Percentiles rank a stretch among this genome's conserved stretches.
Conservation (phyloP, 257 asterid species). For the Fraxinus americana region DNA sequence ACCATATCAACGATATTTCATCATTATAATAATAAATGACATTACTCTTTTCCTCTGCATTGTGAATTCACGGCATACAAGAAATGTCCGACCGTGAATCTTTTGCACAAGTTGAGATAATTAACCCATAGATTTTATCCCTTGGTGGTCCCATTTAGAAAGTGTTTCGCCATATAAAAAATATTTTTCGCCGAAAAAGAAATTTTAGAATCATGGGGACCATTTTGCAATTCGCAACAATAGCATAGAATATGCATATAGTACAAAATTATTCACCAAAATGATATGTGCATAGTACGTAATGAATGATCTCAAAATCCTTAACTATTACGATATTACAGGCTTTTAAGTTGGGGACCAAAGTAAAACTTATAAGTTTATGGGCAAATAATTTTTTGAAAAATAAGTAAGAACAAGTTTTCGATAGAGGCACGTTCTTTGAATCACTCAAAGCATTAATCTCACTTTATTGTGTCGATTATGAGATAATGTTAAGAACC, state of each 20-base stretch:
- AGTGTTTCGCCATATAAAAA: conserved; percentile 8
- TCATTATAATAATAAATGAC: no score
- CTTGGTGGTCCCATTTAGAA: conserved; percentile 41
- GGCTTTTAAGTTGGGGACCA: conserved; percentile 50
- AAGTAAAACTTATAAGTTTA: conserved; percentile 10
- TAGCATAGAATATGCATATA: background rate
- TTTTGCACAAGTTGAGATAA: background rate
- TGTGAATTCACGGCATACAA: background rate
- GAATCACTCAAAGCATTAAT: conserved; percentile 24
- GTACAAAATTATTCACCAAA: background rate
- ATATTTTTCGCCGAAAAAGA: conserved; percentile 10
- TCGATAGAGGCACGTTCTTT: conserved; percentile 23
- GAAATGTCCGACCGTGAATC: background rate
- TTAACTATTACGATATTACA: conserved; percentile 26
- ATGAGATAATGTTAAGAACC: conserved; percentile 18
- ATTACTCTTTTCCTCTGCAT: background rate
- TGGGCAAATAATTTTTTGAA: background rate
- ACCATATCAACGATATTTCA: no score
- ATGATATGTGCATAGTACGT: conserved; percentile 25
- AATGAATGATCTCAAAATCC: conserved; percentile 25
- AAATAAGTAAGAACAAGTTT: background rate
- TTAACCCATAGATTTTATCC: background rate
- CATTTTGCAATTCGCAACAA: conserved; percentile 30
- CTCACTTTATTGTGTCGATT: conserved; percentile 10
- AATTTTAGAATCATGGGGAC: conserved; percentile 37